phyloP scores from a whole-genome alignment of 208 protist species.

The Acanthamoeba triangularis region DNA sequence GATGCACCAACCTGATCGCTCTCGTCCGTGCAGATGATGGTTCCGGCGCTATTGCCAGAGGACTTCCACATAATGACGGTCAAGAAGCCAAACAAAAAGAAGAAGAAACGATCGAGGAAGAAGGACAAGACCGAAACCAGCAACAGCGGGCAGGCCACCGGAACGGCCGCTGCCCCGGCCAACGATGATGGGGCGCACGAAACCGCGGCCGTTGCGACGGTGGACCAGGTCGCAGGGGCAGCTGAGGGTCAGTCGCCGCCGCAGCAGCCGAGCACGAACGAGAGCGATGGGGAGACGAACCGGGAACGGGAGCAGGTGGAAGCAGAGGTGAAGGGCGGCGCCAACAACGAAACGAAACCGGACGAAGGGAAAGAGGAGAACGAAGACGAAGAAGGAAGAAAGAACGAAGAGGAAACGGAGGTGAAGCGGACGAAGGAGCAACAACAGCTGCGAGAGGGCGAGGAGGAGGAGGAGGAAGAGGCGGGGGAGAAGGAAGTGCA shows the following conservation, averaged over 20 bases:
- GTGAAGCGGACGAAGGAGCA: background rate
- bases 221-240: too few species aligned
- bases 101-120: conserved; percentile 49
- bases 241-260: too few species aligned
- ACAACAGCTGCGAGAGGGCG: background rate
- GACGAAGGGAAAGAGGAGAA: background rate
- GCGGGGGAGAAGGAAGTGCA: background rate
- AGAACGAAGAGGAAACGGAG: background rate
- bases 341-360: background rate
- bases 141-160: background rate
- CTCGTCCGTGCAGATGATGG: background rate
- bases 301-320: too few species aligned
- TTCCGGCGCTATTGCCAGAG: conserved; percentile 50
- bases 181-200: background rate
- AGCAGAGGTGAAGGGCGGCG: background rate
- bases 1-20: background rate
- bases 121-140: conserved; percentile 18
- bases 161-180: too few species aligned
- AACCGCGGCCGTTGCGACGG: too few species aligned
- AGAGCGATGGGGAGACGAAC: background rate
- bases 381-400: background rate
- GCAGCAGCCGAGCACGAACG: background rate
- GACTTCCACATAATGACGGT: conserved; percentile 48
- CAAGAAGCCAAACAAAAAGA: conserved; percentile 73
- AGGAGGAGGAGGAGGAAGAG: background rate